Conservation (phyloP, 768 basidiomycete genomes). For the Suillus variegatus region DNA sequence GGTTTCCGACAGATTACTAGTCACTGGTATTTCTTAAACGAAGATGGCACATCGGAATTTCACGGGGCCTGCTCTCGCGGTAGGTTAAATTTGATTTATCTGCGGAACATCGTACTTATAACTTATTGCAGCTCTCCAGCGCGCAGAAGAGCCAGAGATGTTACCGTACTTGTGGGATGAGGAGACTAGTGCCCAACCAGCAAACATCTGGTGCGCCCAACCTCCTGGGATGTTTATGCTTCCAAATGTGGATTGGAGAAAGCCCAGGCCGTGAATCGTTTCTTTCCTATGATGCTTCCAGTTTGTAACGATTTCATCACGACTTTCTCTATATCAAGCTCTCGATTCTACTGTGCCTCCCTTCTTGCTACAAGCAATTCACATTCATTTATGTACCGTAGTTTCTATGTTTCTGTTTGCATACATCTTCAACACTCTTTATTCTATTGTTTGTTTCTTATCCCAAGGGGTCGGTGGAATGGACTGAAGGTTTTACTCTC, state of each 20-base stretch:
- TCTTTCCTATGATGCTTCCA: background rate
- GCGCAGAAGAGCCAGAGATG: background rate
- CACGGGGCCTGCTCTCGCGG: conserved; percentile 20
- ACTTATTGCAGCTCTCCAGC: conserved; percentile 1
- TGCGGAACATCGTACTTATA: background rate
- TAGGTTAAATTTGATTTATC: conserved; percentile 5
- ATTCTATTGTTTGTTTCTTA: background rate
- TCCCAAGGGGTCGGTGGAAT: background rate
- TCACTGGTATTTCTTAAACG: conserved; percentile 8
- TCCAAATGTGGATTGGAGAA: background rate
- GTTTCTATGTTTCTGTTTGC: background rate
- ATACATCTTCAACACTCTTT: background rate
- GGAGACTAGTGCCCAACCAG: background rate
- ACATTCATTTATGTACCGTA: background rate
- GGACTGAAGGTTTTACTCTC: background rate
- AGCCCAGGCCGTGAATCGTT: background rate
- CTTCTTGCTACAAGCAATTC: background rate
- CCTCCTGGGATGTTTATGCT: background rate
- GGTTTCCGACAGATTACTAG: background rate
- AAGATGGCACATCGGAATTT: conserved; percentile 25
- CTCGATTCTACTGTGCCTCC: background rate
- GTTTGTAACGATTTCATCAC: background rate
- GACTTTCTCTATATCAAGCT: background rate
- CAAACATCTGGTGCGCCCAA: background rate
- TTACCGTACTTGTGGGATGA: background rate